phyloP scores from a whole-genome alignment of 2,329 filamentous ascomycete genomes.

The Amesomyces nigricolor region DNA sequence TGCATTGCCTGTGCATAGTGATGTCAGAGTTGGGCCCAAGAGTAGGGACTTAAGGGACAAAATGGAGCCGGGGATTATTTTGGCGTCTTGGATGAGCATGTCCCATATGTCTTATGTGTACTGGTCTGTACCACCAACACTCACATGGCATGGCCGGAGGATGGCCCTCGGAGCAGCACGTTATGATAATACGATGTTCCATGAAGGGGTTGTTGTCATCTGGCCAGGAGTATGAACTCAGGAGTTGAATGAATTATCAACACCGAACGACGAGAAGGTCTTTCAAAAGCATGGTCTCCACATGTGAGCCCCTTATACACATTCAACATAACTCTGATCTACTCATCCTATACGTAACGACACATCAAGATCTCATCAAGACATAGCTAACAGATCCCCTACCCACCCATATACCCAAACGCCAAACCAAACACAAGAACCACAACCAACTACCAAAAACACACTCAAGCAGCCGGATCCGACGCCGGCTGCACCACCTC shows the following conservation, averaged over 20 bases:
- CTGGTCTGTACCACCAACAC: slow-evolving; percentile 14
- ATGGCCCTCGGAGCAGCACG: not conserved
- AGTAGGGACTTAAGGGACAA: slow-evolving; percentile 9
- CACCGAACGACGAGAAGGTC: too few species aligned
- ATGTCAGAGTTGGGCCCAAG: slow-evolving; percentile 13
- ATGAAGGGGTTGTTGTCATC: not conserved
- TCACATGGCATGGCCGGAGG: slow-evolving; percentile 1
- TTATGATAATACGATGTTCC: slow-evolving; percentile 11
- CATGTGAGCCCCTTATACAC: too few species aligned
- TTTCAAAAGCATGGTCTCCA: too few species aligned
- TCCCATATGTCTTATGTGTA: slow-evolving; percentile 13
- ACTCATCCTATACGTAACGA: not conserved
- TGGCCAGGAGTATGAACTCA: too few species aligned
- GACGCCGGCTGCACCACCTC: slow-evolving; percentile 45
- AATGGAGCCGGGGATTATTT: slow-evolving; percentile 8
- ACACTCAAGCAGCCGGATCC: slow-evolving; percentile 41
- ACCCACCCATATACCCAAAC: slow-evolving; percentile 3
- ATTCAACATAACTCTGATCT: not conserved
- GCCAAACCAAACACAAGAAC: slow-evolving; percentile 3
- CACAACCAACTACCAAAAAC: slow-evolving; percentile 9
- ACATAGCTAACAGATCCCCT: not conserved
- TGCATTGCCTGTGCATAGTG: slow-evolving; percentile 4
- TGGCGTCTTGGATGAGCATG: slow-evolving; percentile 20
- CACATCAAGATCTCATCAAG: slow-evolving; percentile 1
- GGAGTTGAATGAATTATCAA: too few species aligned